A percentile compares a stretch with the other conserved stretches of the same genome.
These are phyloP conservation scores for Globisporangium orthogonon DNA, from an alignment of 352 stramenopile genomes.

Conservation along the genomic window DNA sequence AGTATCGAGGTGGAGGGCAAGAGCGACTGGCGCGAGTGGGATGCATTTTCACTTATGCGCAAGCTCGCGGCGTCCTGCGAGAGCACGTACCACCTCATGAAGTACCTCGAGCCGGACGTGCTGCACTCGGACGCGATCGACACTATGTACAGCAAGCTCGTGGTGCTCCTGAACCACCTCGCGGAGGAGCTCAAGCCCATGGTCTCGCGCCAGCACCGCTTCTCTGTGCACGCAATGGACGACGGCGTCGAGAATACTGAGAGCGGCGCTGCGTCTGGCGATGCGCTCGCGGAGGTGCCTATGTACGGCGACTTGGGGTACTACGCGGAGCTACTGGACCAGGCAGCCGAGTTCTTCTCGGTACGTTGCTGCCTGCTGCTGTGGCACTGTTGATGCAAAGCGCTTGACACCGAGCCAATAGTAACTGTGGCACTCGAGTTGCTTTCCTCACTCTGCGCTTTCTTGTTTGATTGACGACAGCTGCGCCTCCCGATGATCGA, in stretches of 20 bases:
- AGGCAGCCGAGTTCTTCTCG: constrained; percentile 73
- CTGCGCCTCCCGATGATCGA: constrained; percentile 68
- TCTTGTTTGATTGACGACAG: constrained; percentile 15
- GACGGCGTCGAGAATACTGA: background rate
- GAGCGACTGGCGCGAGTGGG: constrained; percentile 42
- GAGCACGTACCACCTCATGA: constrained; percentile 71
- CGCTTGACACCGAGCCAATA: too few relatives aligned
- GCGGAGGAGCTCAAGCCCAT: constrained; percentile 48
- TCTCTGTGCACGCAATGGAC: constrained; percentile 17
- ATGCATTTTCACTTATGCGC: constrained; percentile 45
- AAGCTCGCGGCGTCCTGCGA: constrained; percentile 57
- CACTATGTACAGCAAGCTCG: constrained; percentile 50
- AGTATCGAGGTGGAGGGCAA: constrained; percentile 34
- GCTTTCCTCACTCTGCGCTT: background rate
- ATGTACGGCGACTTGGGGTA: constrained; percentile 63
- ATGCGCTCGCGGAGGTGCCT: constrained; percentile 23
- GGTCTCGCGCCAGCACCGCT: constrained; percentile 19
- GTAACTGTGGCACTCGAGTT: background rate
- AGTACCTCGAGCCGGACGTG: constrained; percentile 50
- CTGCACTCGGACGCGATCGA: constrained; percentile 52
- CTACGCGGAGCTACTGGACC: constrained; percentile 66
- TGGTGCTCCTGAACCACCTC: constrained; percentile 54
- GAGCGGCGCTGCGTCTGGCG: background rate
- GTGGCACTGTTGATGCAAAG: background rate
- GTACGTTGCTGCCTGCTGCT: constrained; percentile 19